Evolutionary conservation across 768 basidiomycete species (phyloP), one percentile per base, ranked within the genome.

Genomic region (Lepiota brunneoincarnata): DNA sequence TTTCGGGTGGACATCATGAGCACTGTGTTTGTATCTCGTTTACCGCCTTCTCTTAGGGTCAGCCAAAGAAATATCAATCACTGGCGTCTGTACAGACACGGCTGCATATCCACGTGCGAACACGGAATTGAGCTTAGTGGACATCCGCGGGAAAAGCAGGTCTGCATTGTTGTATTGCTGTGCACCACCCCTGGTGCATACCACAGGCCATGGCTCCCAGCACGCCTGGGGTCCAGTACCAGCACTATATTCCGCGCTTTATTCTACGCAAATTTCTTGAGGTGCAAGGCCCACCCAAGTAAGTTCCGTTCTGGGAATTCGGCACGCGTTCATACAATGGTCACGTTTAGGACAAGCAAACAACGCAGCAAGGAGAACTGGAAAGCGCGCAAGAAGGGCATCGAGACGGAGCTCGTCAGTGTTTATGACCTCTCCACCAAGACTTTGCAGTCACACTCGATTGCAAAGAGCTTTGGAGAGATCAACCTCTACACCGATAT

Each of bases 221-320:
- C 7, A 7, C 26, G 7, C 26, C 26, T 28, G 26, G 26, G 7
- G 26, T 28, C 11, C 60, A 63, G 31, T 67, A 64, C 41, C 65
- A 68, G 4, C 68, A 71, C 37, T 61, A 59, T 21, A 64, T 71
- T 34, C 68, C 69, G 3, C 49, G 61, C 3, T 71, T 71, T 47
- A 66, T 71, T 41, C 51, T 71, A 3, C 63, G 67, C 2, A 58
- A 61, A 26, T 70, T 68, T 50, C 52, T 37, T 36, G 49, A 48
- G 31, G 40, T 49, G 7, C 24, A 45, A 23, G 42, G 3, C n/a
- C 17, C 17, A 15, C 20, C 36, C 28, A 23, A 41, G 41, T 5
- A 34, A 20, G 20, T 23, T n/a, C 28, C 26, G 7, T 28, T 28
- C 4, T 28, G 26, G 26, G 26, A 28, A 28, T 28, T 28, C 26